Base-by-base conservation (phyloP, 768 basidiomycete species). In the Pleurotus citrinopileatus region DNA sequence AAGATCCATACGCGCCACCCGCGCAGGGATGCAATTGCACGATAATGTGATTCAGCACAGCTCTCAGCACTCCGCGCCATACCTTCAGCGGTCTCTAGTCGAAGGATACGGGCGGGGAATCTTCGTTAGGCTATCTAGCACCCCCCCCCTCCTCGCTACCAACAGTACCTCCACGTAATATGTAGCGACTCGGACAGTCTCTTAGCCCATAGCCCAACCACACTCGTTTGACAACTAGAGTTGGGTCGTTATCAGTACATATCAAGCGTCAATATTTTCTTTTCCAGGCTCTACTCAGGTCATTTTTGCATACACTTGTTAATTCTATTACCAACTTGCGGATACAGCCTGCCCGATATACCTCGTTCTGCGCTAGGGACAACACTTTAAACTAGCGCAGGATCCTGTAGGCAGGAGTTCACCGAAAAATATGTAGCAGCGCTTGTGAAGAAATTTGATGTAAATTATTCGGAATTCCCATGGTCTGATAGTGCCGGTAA, bases 1-100 rank as follows among this genome's bases (percentile, higher is more conserved):
- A 95, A 69, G 94, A 98, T 67, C 95, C 95, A 36, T 98, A 94
- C 69, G 89, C 91, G 53, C 89, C 91, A 47, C 89, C 86, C 64
- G 79, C 84, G 46, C 75, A 82, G 63, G 83, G 87, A 26, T 89
- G 88, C 75, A 81, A 75, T 63, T 89, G 87, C 67, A 66, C 79
- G 48, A 72, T 89, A 65, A 89, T 89, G 87, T 88, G 75, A 82
- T 67, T 53, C 44, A 32, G 23, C 25, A 23, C 48, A 7, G 15
- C 7, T 52, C 42, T 45, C 28, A 23, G 19, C 54, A 22, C 44
- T 38, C 34, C 43, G 36, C 53, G 20, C 40, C 48, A 52, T 29
- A 36, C 53, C 46, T 52, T 20, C 38, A 29, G 19, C 20, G 20
- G 19, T 19, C 17, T 37, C 20, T 8, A 9, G 32, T 51, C n/a